These are phyloP conservation scores for Dispira parvispora DNA, from an alignment of 192 early-diverging fungal species.

Conservation along the genomic window DNA sequence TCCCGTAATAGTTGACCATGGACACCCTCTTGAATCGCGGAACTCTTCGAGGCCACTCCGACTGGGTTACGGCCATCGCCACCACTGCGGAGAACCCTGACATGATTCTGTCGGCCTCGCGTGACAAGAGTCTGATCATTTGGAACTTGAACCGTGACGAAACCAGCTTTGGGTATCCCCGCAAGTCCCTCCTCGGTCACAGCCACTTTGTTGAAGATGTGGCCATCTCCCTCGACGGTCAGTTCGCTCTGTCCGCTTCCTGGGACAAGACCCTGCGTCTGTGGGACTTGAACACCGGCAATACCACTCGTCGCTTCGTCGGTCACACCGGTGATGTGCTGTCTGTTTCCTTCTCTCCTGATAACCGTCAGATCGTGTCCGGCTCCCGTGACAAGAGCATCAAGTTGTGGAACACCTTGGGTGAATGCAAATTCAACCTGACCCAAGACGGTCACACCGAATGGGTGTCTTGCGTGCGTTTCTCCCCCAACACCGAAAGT, in stretches of 20 bases:
- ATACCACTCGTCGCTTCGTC: conserved; percentile 91
- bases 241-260: conserved; percentile 95
- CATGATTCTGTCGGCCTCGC: conserved; percentile 92
- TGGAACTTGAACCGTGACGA: conserved; percentile 94
- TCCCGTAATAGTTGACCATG: background rate
- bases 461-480: conserved; percentile 98
- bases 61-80: conserved; percentile 93
- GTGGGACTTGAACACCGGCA: conserved; percentile 94
- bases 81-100: conserved; percentile 92
- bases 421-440: conserved; percentile 99
- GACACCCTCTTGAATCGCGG: conserved; percentile 32
- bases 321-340: conserved; percentile 96
- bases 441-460: conserved; percentile 91
- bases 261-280: conserved; percentile 99
- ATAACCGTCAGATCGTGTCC: conserved; percentile 99
- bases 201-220: conserved; percentile 99
- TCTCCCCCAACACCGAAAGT: conserved; percentile 98
- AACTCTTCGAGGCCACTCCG: conserved; percentile 53
- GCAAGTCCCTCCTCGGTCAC: conserved; percentile 87
- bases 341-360: conserved; percentile 98
- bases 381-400: conserved; percentile 97
- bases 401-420: conserved; percentile 99
- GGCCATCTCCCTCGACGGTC: conserved; percentile 96
- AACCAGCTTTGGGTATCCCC: conserved; percentile 77
- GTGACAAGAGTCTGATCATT: conserved; percentile 98